Base-by-base conservation (phyloP, 306 rosid genomes). In the Trifolium subterraneum region DNA sequence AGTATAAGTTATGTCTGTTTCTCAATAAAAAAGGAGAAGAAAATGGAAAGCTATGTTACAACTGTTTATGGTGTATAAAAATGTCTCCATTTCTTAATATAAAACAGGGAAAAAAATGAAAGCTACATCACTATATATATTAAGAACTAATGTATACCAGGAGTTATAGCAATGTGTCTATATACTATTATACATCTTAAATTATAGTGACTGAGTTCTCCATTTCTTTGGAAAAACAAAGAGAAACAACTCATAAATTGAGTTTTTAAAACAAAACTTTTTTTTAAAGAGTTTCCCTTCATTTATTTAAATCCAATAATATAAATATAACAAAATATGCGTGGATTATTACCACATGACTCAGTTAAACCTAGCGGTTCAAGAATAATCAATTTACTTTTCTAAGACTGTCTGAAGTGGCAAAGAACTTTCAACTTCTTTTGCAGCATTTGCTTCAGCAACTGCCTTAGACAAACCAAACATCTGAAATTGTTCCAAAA, bases 401-500 rank as follows among this genome's bases (percentile, higher is more conserved):
- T 85, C 84, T 38, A 83, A 58, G 0, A 66, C 81, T 75, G 96
- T 88, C 70, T 74, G 78, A 38, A 91, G 95, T 62, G 96, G 84
- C 63, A 91, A 73, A 71, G 92, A 85, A 80, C 96, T 90, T 82
- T 86, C 97, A 82, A 90, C 92, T 79, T 85, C 96, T 81, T 85
- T 87, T 1, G 67, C 56, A 44, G 89, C 39, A 14, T 81, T 89
- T 71, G 76, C 82, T 80, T 90, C 89, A 20, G 95, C 81, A 74
- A 90, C 96, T 65, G 70, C 80, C 89, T 94, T 91, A 50, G 97
- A 94, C 87, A 94, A 80, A 55, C 89, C 78, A 80, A 94, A 91
- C 96, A 91, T 90, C 98, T 94, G 92, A 68, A 79, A 84, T 68
- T 11, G 47, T 72, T 70, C 44, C 38, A 15, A 54, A 80, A 50